phyloP scores from a whole-genome alignment of 2,329 filamentous ascomycete species.

The Exophiala mesophila region DNA sequence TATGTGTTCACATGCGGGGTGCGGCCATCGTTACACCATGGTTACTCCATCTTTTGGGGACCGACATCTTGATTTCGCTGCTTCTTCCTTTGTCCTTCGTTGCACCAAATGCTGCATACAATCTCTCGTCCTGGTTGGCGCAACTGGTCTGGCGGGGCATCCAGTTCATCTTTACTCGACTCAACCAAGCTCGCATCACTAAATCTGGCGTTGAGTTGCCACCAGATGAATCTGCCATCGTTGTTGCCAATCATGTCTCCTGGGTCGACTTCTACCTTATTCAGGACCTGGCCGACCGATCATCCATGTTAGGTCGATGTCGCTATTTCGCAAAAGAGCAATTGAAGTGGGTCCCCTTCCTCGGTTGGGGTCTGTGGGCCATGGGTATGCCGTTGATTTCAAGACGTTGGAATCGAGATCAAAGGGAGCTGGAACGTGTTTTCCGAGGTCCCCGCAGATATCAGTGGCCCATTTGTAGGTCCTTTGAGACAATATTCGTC shows the following conservation, averaged over 20 bases:
- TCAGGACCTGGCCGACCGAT: slow-evolving; percentile 50
- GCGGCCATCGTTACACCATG: not conserved
- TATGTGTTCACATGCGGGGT: not conserved
- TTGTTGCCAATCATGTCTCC: slow-evolving; percentile 56
- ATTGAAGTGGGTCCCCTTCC: slow-evolving; percentile 55
- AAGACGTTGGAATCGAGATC: slow-evolving; percentile 55
- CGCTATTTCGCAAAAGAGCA: slow-evolving; percentile 60
- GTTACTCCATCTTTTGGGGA: not conserved
- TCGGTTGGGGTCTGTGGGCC: slow-evolving; percentile 61
- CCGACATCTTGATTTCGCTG: slow-evolving; percentile 20
- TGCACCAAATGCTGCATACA: slow-evolving; percentile 47
- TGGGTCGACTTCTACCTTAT: slow-evolving; percentile 64
- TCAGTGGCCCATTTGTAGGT: slow-evolving; percentile 49
- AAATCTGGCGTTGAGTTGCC: slow-evolving; percentile 51
- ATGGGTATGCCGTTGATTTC: slow-evolving; percentile 62
- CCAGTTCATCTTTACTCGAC: slow-evolving; percentile 51
- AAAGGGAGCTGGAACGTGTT: slow-evolving; percentile 52
- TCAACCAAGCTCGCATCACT: slow-evolving; percentile 52
- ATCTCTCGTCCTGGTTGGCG: slow-evolving; percentile 52
- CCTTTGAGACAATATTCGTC: slow-evolving; percentile 23
- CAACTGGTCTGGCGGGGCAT: slow-evolving; percentile 54
- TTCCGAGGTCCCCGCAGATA: slow-evolving; percentile 51
- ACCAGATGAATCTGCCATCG: slow-evolving; percentile 53
- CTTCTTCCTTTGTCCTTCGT: slow-evolving; percentile 47
- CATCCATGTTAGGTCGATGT: slow-evolving; percentile 57